Base-by-base conservation (phyloP, 2,329 filamentous ascomycete genomes). In the Paecilomyces dactylethromorphus region DNA sequence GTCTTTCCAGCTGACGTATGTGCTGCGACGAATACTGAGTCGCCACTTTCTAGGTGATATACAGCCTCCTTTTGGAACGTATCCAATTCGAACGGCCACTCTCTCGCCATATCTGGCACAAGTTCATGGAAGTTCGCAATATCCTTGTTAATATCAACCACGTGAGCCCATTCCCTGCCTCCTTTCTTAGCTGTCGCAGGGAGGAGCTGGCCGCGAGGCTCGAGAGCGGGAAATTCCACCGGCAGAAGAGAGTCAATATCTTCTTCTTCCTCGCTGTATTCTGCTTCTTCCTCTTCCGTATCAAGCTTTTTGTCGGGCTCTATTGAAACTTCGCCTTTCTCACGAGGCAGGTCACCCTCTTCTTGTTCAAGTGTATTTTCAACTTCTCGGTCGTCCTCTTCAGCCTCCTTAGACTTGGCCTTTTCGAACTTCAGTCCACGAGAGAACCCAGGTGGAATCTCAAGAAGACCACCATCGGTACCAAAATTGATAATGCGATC, bases 21-120 rank as follows among this genome's bases (percentile, higher is more conserved):
- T 0, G 94, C 94, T 10, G 94, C 94, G 55, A 99, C 94, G 68
- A 99, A 99, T 26, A 99, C 94, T 0, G 93, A 97, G 70, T 99
- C 94, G 18, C 94, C 93, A 68, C 89, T 92, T 72, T 99, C 94
- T 2, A 99, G 84, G 75, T 97, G 94, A 71, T 97, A 99, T 1
- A 99, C 90, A 5, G 94, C 94, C 77, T 99, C 94, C 71, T 99
- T 99, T 71, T 99, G 94, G 77, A 99, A 99, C 0, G 90, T 96
- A 68, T 99, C 94, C 35, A 97, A 85, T 73, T 99, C 94, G 65
- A 99, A 99, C 0, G 93, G 92, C 90, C 92, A 99, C 63, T 95
- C 89, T 63, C 89, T 85, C 1, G 94, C 94, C 92, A 97, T 97
- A 61, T 97, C 90, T 0, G 94, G 94, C 7, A 99, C 92, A 39